Evolutionary conservation across 495 filamentous ascomycete genomes (phyloP).

Genomic region (Penicillium canariense): DNA sequence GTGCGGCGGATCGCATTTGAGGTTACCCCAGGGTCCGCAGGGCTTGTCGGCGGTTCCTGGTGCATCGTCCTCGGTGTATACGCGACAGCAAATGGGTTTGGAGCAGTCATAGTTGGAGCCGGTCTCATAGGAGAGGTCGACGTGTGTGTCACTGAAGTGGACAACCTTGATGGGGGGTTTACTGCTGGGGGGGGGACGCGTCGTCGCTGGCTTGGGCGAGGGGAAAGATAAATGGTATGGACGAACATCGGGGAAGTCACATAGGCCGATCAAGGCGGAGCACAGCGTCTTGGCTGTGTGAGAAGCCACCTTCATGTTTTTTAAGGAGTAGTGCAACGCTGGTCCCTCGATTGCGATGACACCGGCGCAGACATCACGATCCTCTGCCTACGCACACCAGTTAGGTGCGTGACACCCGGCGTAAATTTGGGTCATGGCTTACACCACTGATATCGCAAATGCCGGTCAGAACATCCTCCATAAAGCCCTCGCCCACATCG

Average conservation of each 20-base stretch:
- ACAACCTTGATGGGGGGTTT: slow-evolving; percentile 48
- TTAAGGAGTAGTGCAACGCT: slow-evolving; percentile 46
- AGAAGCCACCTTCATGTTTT: slow-evolving; percentile 43
- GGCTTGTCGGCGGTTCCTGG: slow-evolving; percentile 44
- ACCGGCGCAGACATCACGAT: slow-evolving; percentile 50
- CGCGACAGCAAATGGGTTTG: slow-evolving; percentile 56
- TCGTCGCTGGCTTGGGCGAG: slow-evolving; percentile 37
- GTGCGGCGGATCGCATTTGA: slow-evolving; percentile 50
- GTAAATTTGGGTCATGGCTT: slow-evolving; percentile 4
- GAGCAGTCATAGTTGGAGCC: slow-evolving; percentile 52
- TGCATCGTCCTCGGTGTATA: slow-evolving; percentile 41
- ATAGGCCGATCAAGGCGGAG: slow-evolving; percentile 48
- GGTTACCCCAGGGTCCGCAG: slow-evolving; percentile 47
- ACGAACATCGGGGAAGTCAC: slow-evolving; percentile 44
- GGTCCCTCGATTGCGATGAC: slow-evolving; percentile 48
- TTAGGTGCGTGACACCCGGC: neutral
- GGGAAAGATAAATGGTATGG: slow-evolving; percentile 44
- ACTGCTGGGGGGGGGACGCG: slow-evolving; percentile 43
- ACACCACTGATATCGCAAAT: slow-evolving; percentile 46
- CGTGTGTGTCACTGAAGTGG: slow-evolving; percentile 56
- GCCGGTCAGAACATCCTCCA: slow-evolving; percentile 41
- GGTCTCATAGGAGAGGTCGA: slow-evolving; percentile 50
- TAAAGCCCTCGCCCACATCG: slow-evolving; percentile 38
- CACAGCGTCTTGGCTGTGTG: slow-evolving; percentile 50
- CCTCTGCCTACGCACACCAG: slow-evolving; percentile 30